Conservation (phyloP, 495 filamentous ascomycete species). For the Trichodelitschia bisporula region DNA sequence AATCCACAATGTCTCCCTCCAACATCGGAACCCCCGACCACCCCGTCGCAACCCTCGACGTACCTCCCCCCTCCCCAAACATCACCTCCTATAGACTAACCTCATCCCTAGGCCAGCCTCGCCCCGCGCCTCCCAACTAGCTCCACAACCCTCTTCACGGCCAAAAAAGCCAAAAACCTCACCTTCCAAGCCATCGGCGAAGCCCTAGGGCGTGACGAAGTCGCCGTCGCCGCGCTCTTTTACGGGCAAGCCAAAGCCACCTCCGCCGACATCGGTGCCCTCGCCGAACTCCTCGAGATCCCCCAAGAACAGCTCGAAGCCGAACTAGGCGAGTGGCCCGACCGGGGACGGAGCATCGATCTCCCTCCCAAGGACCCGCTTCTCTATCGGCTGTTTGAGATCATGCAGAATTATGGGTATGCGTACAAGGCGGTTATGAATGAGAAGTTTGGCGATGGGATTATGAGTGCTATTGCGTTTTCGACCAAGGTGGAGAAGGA, state of each 20-base stretch:
- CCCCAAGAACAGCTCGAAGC: conserved; percentile 27
- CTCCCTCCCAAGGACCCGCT: conserved; percentile 90
- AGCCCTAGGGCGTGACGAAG: conserved; percentile 61
- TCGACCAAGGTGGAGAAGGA: conserved; percentile 91
- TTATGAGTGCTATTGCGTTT: conserved; percentile 94
- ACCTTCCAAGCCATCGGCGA: conserved; percentile 63
- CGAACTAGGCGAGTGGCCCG: conserved; percentile 41
- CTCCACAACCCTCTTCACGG: conserved; percentile 53
- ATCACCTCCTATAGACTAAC: too few species aligned
- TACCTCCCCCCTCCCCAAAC: too few species aligned
- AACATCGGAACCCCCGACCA: too few species aligned
- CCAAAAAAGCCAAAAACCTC: conserved; percentile 49
- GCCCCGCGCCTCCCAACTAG: conserved; percentile 35
- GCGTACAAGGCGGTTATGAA: conserved; percentile 92
- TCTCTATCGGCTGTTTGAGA: conserved; percentile 86
- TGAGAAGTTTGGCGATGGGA: conserved; percentile 97
- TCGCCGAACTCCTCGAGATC: conserved; percentile 42
- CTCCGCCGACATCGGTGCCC: conserved; percentile 46
- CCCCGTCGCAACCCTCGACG: too few species aligned
- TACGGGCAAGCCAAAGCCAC: conserved; percentile 78
- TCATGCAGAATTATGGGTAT: conserved; percentile 95
- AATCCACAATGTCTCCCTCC: too few species aligned
- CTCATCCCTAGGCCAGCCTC: too few species aligned
- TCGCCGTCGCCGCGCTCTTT: conserved; percentile 79
- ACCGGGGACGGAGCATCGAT: conserved; percentile 59